phyloP scores from a whole-genome alignment of 2,329 filamentous ascomycete genomes.

The Pestalotiopsis sp. region DNA sequence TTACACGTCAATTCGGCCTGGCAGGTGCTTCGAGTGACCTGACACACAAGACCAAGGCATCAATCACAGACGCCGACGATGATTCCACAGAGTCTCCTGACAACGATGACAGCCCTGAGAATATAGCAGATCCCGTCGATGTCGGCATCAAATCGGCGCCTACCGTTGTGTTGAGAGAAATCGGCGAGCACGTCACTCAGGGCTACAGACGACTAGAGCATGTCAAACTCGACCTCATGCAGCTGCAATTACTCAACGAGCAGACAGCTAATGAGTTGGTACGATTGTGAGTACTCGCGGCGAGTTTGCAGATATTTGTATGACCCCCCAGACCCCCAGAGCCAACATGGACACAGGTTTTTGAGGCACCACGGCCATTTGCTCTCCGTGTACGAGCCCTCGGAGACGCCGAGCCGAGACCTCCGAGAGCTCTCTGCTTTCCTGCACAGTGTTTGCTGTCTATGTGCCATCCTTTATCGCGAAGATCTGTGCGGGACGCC shows the following conservation, averaged over 20 bases:
- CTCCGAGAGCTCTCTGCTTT: conserved; percentile 38
- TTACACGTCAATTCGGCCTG: conserved; percentile 14
- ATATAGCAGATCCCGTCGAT: conserved; percentile 30
- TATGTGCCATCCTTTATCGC: conserved; percentile 38
- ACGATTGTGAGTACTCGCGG: conserved; percentile 25
- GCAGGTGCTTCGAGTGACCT: conserved; percentile 3
- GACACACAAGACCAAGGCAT: not conserved
- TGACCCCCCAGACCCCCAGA: no score
- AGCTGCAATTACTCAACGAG: conserved; percentile 31
- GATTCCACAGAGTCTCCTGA: conserved; percentile 13
- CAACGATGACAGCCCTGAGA: conserved; percentile 24
- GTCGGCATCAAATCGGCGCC: conserved; percentile 31
- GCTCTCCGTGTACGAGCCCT: conserved; percentile 25
- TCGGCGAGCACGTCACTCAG: conserved; percentile 28
- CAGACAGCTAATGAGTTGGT: conserved; percentile 30
- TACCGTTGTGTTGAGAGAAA: conserved; percentile 31
- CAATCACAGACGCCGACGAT: conserved; percentile 1
- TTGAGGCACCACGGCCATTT: conserved; percentile 30
- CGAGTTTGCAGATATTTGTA: no score
- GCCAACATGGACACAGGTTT: conserved; percentile 21
- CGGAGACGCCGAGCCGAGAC: conserved; percentile 33
- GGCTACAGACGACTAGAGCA: conserved; percentile 29
- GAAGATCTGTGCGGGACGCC: conserved; percentile 30
- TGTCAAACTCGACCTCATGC: conserved; percentile 29
- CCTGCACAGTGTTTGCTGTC: conserved; percentile 40